Base-by-base conservation (phyloP, 2,329 filamentous ascomycete species). In the Ramularia endophylla region DNA sequence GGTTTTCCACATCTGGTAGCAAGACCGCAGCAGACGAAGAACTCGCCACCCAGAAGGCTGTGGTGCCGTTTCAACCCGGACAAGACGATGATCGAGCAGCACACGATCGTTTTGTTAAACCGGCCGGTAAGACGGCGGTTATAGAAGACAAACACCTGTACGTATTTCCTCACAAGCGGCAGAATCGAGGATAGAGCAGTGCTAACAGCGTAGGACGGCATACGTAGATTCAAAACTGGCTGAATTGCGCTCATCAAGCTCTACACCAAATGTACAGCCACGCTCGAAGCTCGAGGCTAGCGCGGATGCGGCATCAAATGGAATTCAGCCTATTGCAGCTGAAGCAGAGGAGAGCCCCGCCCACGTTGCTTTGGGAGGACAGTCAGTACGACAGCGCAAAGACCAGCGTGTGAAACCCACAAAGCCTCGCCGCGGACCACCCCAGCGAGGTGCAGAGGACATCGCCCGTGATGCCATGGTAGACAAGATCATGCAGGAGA, bases 221-320 rank as follows among this genome's bases (percentile, higher is more conserved):
- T 89, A 85, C 68, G 81, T 89, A 87, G 85, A 88, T 72, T 81
- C 83, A 54, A 80, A 83, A 65, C 69, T 88, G 64, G 81, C 83
- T 75, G 83, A 74, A 68, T 43, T 60, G 32, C 47, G 53, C 41
- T 51, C 53, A 11, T 39, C 48, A 32, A 38, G 28, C 8, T 28
- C 36, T 19, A 46, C 44, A 46, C 20, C 41, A 36, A 41, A 25
- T 25, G 22, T 11, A 25, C 6, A 25, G 6, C 22, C n/a, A n/a
- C n/a, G n/a, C n/a, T n/a, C n/a, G n/a, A n/a, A n/a, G n/a, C n/a
- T n/a, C n/a, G n/a, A n/a, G n/a, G n/a, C n/a, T n/a, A n/a, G n/a
- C n/a, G n/a, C n/a, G n/a, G n/a, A n/a, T n/a, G n/a, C n/a, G n/a
- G n/a, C n/a, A n/a, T n/a, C n/a, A n/a, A n/a, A n/a, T n/a, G n/a